These are phyloP conservation scores for Aspergillus alliaceus DNA, from an alignment of 2,329 filamentous ascomycete species.

Conservation along the genomic window DNA sequence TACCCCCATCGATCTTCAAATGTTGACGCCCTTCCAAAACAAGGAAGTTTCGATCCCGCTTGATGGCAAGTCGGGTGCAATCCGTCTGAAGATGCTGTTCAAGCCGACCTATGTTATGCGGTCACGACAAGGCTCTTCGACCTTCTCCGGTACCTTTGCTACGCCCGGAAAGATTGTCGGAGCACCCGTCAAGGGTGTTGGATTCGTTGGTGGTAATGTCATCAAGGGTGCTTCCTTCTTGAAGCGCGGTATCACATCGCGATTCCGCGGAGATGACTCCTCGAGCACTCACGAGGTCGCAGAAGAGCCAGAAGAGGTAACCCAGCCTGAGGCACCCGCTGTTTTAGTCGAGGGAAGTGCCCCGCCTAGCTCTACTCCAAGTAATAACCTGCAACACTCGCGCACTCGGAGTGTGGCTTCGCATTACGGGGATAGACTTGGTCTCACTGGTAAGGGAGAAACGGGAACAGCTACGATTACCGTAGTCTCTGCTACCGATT, in stretches of 20 bases:
- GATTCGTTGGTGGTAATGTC: conserved; percentile 78
- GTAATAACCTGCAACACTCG: conserved; percentile 41
- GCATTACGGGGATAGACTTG: conserved; percentile 52
- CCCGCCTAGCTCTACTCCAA: conserved; percentile 17
- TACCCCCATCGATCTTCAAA: conserved; percentile 71
- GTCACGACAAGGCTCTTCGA: conserved; percentile 83
- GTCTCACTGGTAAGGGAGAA: conserved; percentile 57
- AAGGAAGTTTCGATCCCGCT: conserved; percentile 73
- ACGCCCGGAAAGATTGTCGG: conserved; percentile 87
- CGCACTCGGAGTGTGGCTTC: conserved; percentile 51
- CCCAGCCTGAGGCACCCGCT: conserved; percentile 20
- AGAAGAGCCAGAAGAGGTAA: conserved; percentile 21
- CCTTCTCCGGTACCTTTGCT: conserved; percentile 87
- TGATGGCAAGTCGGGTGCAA: conserved; percentile 83
- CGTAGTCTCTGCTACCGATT: conserved; percentile 75
- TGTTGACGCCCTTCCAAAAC: conserved; percentile 80
- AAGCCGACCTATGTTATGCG: conserved; percentile 88
- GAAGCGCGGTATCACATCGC: conserved; percentile 71
- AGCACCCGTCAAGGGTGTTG: conserved; percentile 89
- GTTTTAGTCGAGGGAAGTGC: conserved; percentile 31
- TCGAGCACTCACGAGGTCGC: conserved; percentile 25
- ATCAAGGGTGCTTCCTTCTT: conserved; percentile 90
- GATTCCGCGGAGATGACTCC: conserved; percentile 49
- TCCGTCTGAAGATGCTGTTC: conserved; percentile 85
- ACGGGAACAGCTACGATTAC: conserved; percentile 77